Percentiles rank a stretch among this genome's conserved stretches.
These are phyloP conservation scores for Citrus unshiu DNA, from an alignment of 345 rosid species.

Conservation along the genomic window DNA sequence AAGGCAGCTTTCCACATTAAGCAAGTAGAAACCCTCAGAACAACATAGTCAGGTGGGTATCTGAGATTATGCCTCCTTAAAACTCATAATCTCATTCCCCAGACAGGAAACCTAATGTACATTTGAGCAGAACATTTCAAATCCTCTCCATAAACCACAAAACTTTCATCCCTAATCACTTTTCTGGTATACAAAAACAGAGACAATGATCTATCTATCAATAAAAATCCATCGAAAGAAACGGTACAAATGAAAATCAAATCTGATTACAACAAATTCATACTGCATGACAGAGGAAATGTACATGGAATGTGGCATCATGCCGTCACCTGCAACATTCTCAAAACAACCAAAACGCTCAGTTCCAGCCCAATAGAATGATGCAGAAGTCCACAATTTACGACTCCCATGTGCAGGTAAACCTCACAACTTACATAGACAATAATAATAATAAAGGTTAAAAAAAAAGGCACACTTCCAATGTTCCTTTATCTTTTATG, in stretches of 20 bases:
- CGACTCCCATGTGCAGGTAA: neutral
- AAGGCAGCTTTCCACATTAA: neutral
- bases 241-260: neutral
- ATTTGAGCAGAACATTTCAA: neutral
- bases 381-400: slow-evolving; percentile 11
- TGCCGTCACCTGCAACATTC: neutral
- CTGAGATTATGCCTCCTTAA: neutral
- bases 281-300: neutral
- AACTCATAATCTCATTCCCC: neutral
- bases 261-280: neutral
- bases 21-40: neutral
- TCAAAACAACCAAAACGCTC: slow-evolving; percentile 5
- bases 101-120: neutral
- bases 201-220: slow-evolving; percentile 3
- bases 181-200: neutral
- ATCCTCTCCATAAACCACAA: neutral
- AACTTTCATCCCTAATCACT: neutral
- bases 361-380: slow-evolving; percentile 8
- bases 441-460: no score
- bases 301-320: neutral
- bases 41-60: neutral
- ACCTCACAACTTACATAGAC: slow-evolving; percentile 6
- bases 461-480: neutral
- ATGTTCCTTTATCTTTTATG: neutral
- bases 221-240: neutral